phyloP scores from a whole-genome alignment of 2,329 filamentous ascomycete species.

The Cadophora malorum region DNA sequence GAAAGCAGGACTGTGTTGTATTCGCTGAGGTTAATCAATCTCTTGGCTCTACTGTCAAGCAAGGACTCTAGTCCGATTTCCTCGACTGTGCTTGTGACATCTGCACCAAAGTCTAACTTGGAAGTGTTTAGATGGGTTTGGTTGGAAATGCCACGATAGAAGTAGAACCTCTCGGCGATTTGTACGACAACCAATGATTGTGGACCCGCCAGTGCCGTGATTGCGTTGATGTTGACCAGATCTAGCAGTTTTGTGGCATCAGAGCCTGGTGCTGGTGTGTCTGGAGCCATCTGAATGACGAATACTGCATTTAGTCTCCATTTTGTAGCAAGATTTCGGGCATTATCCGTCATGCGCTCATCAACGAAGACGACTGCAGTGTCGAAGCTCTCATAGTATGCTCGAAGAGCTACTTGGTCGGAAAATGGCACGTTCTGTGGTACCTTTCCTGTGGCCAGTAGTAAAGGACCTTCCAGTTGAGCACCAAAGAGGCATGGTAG shows the following conservation, averaged over 20 bases:
- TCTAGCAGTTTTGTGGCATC: slow-evolving; percentile 35
- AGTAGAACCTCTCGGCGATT: slow-evolving; percentile 39
- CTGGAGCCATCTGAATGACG: slow-evolving; percentile 33
- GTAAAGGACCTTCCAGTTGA: slow-evolving; percentile 35
- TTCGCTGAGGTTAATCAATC: slow-evolving; percentile 32
- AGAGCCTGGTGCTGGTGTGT: slow-evolving; percentile 20
- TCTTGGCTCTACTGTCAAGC: slow-evolving; percentile 31
- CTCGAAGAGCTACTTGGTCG: slow-evolving; percentile 31
- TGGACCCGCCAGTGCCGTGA: slow-evolving; percentile 40
- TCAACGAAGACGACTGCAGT: slow-evolving; percentile 42
- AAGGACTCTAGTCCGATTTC: slow-evolving; percentile 28
- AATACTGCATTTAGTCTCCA: slow-evolving; percentile 44
- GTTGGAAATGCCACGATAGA: slow-evolving; percentile 40
- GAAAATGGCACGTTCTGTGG: slow-evolving; percentile 34
- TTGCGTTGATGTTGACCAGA: slow-evolving; percentile 40
- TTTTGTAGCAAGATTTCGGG: slow-evolving; percentile 41
- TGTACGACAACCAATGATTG: slow-evolving; percentile 40
- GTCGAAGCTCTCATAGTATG: slow-evolving; percentile 35
- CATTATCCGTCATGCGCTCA: slow-evolving; percentile 45
- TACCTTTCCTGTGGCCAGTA: slow-evolving; percentile 31
- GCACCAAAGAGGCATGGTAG: slow-evolving; percentile 40
- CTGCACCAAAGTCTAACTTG: slow-evolving; percentile 35
- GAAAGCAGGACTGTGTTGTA: slow-evolving; percentile 33
- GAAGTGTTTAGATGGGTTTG: slow-evolving; percentile 33
- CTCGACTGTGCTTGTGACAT: slow-evolving; percentile 36